Percentiles rank a stretch among this genome's conserved stretches.
Conservation (phyloP, 2,329 filamentous ascomycete genomes). For the Fusarium sp. region DNA sequence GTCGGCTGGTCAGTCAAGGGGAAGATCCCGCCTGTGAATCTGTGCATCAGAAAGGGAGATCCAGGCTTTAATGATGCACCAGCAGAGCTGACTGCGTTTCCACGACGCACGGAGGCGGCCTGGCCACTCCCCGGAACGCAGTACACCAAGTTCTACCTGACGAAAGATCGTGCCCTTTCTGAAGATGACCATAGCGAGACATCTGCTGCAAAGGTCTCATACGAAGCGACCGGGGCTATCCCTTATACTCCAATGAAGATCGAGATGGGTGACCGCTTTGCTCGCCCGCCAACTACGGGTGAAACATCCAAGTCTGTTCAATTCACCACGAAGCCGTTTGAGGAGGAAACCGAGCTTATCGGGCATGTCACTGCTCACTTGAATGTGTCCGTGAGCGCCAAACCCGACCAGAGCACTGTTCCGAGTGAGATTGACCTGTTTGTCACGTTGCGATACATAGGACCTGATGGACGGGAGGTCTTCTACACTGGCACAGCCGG, state of each 20-base stretch:
- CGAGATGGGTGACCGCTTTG: no score
- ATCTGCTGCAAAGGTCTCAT: no score
- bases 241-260: no score
- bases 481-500: conserved; percentile 75
- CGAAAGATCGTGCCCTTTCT: conserved; percentile 47
- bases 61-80: conserved; percentile 74
- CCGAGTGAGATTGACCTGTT: conserved; percentile 72
- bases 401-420: conserved; percentile 58
- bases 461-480: conserved; percentile 66
- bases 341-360: conserved; percentile 75
- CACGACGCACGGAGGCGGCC: conserved; percentile 67
- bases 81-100: conserved; percentile 68
- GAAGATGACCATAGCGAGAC: conserved; percentile 65
- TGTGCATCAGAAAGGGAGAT: conserved; percentile 73
- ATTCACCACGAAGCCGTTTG: conserved; percentile 70
- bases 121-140: conserved; percentile 76
- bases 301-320: conserved; percentile 72
- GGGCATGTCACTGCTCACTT: conserved; percentile 75
- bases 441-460: conserved; percentile 70
- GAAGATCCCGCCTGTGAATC: conserved; percentile 69
- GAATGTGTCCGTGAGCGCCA: conserved; percentile 73
- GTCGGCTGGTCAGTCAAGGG: conserved; percentile 70
- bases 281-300: no score
- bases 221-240: no score
- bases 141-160: conserved; percentile 73